Percentiles rank a stretch among this genome's conserved stretches.
Conservation (phyloP, 441 rosid genomes). For the Populus trichocarpa region DNA sequence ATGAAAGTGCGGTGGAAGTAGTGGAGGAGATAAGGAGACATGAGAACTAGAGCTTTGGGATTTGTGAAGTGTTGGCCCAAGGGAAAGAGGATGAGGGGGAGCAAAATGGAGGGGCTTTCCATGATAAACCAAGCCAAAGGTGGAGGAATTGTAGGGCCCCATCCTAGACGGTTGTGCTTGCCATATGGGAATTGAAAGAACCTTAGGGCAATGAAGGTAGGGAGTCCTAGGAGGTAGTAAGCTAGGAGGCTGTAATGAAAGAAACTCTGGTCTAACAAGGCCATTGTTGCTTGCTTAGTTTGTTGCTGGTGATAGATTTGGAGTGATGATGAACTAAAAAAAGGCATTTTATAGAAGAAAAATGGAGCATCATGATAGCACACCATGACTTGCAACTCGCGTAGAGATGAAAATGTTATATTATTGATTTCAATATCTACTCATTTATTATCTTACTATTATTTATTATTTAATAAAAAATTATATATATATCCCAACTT, state of each 20-base stretch:
- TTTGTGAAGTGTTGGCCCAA: conserved; percentile 52
- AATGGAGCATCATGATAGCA: too few relatives aligned
- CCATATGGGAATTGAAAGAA: conserved; percentile 92
- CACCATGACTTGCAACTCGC: background rate
- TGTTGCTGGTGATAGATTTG: background rate
- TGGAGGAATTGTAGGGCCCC: conserved; percentile 76
- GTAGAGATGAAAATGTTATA: too few relatives aligned
- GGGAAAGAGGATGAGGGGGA: conserved; percentile 61
- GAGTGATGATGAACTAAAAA: background rate
- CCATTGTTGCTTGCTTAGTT: conserved; percentile 5
- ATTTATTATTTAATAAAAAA: too few relatives aligned
- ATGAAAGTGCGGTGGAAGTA: conserved; percentile 72
- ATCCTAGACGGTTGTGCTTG: conserved; percentile 81
- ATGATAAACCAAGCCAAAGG: conserved; percentile 86
- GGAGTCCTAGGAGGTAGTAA: conserved; percentile 55
- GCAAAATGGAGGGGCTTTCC: conserved; percentile 86
- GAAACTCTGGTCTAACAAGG: conserved; percentile 39
- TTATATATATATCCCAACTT: too few relatives aligned
- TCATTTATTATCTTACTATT: too few relatives aligned
- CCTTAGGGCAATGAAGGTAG: conserved; percentile 52
- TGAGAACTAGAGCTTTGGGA: conserved; percentile 50
- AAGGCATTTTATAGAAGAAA: background rate
- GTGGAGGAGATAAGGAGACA: conserved; percentile 69
- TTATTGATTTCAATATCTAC: too few relatives aligned
- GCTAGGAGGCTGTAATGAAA: conserved; percentile 47